A percentile compares a stretch with the other conserved stretches of the same genome.
These are phyloP conservation scores for Polygonum aviculare DNA, from an alignment of 148 eudicot species.

Conservation along the genomic window DNA sequence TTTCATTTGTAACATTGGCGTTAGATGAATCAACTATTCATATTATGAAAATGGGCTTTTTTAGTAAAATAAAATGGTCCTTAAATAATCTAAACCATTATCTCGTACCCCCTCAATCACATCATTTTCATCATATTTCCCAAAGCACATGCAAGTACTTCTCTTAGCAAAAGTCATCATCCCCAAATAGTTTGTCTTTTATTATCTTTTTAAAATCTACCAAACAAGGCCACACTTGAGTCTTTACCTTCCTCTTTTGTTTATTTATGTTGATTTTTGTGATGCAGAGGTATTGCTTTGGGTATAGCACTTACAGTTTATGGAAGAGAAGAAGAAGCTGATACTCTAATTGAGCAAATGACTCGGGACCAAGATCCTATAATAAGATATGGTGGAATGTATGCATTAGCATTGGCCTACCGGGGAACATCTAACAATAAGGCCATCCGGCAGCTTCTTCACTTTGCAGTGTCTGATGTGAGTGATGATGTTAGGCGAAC, in stretches of 20 bases:
- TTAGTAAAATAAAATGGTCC: too few species aligned
- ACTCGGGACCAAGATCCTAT: conserved; percentile 98
- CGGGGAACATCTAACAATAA: conserved; percentile 93
- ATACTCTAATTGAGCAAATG: conserved; percentile 91
- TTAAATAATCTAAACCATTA: too few species aligned
- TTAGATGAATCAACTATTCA: too few species aligned
- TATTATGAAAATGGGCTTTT: too few species aligned
- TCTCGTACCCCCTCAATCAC: too few species aligned
- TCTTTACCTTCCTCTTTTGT: background rate
- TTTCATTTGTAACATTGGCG: too few species aligned
- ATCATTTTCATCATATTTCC: too few species aligned
- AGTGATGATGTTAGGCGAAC: conserved; percentile 97
- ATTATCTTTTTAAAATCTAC: too few species aligned
- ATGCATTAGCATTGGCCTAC: conserved; percentile 94
- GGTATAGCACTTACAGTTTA: conserved; percentile 96
- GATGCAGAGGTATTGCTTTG: conserved; percentile 77
- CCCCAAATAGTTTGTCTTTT: too few species aligned
- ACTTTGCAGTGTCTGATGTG: conserved; percentile 98
- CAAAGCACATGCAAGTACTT: background rate
- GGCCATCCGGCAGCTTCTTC: conserved; percentile 96
- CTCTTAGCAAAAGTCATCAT: too few species aligned
- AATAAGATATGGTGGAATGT: conserved; percentile 96
- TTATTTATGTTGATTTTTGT: background rate
- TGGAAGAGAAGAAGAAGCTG: conserved; percentile 99
- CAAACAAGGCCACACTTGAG: background rate